Evolutionary conservation across 2,329 filamentous ascomycete genomes (phyloP).

Genomic region (Penicillium psychrosexuale): DNA sequence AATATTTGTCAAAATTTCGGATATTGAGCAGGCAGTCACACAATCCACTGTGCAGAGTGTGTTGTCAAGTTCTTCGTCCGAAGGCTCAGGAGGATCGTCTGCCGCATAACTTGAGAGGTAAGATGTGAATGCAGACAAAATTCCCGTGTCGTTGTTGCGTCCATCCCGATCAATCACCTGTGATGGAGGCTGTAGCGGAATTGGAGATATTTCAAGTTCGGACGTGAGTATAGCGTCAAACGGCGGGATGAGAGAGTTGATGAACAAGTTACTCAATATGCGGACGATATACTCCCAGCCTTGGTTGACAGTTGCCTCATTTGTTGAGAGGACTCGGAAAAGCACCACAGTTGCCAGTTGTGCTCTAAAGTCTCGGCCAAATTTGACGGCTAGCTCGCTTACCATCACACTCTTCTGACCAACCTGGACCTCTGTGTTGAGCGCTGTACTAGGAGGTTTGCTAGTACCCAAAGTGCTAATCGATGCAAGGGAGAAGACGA

Average conservation of each 20-base stretch:
- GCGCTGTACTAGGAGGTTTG: constrained; percentile 70
- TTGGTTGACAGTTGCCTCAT: constrained; percentile 70
- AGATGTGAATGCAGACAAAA: constrained; percentile 91
- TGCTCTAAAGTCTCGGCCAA: constrained; percentile 88
- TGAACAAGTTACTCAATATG: constrained; percentile 92
- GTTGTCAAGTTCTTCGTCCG: constrained; percentile 93
- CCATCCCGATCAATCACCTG: constrained; percentile 87
- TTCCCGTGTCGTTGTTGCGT: constrained; percentile 72
- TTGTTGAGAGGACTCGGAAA: constrained; percentile 85
- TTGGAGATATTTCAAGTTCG: constrained; percentile 69
- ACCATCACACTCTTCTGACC: constrained; percentile 96
- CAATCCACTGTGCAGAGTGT: constrained; percentile 93
- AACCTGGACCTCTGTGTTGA: constrained; percentile 95
- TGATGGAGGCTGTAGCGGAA: constrained; percentile 85
- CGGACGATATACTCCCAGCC: constrained; percentile 66
- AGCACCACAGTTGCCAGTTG: constrained; percentile 93
- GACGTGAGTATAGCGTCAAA: constrained; percentile 67
- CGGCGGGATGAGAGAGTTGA: constrained; percentile 86
- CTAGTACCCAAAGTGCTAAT: constrained; percentile 85
- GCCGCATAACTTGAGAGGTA: constrained; percentile 99
- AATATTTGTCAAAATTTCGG: constrained; percentile 78
- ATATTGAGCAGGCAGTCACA: constrained; percentile 82
- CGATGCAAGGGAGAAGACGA: constrained; percentile 82
- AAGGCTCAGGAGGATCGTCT: constrained; percentile 94
- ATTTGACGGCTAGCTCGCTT: constrained; percentile 92